A percentile compares a stretch with the other conserved stretches of the same genome.
Conservation (phyloP, 2,329 filamentous ascomycete species). For the Xylaria sp. region DNA sequence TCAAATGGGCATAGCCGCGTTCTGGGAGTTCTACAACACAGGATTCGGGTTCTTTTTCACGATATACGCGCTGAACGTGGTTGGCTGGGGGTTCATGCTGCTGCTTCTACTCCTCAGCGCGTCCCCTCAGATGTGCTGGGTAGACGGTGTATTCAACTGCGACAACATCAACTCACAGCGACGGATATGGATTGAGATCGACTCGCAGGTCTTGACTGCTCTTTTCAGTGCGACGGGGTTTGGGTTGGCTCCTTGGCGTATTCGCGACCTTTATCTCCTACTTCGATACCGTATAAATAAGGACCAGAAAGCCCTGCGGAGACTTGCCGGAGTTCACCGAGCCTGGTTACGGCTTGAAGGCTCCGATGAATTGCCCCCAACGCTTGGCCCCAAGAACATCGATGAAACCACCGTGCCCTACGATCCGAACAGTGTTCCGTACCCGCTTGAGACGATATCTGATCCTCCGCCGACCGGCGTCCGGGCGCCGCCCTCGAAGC, state of each 20-base stretch:
- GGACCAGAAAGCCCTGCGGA: slow-evolving; percentile 68
- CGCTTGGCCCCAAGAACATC: slow-evolving; percentile 65
- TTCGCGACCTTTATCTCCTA: slow-evolving; percentile 81
- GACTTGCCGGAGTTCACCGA: slow-evolving; percentile 78
- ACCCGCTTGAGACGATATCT: slow-evolving; percentile 71
- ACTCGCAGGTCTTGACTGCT: slow-evolving; percentile 84
- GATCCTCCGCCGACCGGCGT: slow-evolving; percentile 76
- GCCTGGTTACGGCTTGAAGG: slow-evolving; percentile 80
- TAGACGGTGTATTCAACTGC: slow-evolving; percentile 64
- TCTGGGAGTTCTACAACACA: slow-evolving; percentile 79
- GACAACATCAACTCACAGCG: slow-evolving; percentile 79
- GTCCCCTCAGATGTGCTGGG: slow-evolving; percentile 75
- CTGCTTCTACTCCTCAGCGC: slow-evolving; percentile 85
- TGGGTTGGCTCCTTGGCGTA: slow-evolving; percentile 85
- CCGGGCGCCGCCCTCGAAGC: slow-evolving; percentile 72
- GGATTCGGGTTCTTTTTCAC: slow-evolving; percentile 81
- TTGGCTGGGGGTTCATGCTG: slow-evolving; percentile 92
- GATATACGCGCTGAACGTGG: slow-evolving; percentile 82
- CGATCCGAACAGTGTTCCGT: slow-evolving; percentile 65
- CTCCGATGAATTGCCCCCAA: slow-evolving; percentile 67
- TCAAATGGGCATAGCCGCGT: slow-evolving; percentile 67
- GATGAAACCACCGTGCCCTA: slow-evolving; percentile 53
- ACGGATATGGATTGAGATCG: slow-evolving; percentile 86
- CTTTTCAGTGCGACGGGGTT: slow-evolving; percentile 91
- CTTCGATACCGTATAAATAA: slow-evolving; percentile 69